Percentiles rank a stretch among this genome's conserved stretches.
These are phyloP conservation scores for Allomyces arbusculus DNA, from an alignment of 192 early-diverging fungal genomes.

Conservation along the genomic window DNA sequence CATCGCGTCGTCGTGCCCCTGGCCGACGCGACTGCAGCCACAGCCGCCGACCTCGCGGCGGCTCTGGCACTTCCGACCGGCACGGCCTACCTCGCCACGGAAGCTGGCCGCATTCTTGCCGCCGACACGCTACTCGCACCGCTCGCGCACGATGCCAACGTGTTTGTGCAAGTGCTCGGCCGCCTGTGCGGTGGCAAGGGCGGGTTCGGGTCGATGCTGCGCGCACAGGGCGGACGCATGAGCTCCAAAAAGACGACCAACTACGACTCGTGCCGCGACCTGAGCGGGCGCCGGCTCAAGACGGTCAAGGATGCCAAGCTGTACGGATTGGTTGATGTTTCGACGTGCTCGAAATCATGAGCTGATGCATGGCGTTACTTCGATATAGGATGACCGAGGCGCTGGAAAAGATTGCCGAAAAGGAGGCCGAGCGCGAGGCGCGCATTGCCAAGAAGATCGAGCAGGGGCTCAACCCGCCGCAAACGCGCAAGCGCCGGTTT, in stretches of 20 bases:
- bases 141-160: not conserved
- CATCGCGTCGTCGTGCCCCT: too few species aligned
- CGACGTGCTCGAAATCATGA: not conserved
- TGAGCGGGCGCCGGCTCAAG: slow-evolving; percentile 69
- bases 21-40: too few species aligned
- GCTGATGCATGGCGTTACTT: not conserved
- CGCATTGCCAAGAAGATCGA: not conserved
- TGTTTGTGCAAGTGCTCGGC: not conserved
- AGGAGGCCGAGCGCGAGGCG: not conserved
- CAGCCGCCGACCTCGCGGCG: too few species aligned
- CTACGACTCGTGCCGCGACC: slow-evolving; percentile 82
- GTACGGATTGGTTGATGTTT: slow-evolving; percentile 12
- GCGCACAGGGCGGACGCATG: slow-evolving; percentile 81
- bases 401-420: not conserved
- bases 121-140: too few species aligned
- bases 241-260: slow-evolving; percentile 71
- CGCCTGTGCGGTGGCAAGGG: slow-evolving; percentile 72
- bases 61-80: too few species aligned
- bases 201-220: slow-evolving; percentile 86
- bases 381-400: not conserved
- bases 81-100: too few species aligned
- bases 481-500: not conserved
- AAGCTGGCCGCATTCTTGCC: too few species aligned
- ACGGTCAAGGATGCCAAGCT: slow-evolving; percentile 76
- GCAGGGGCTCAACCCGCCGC: not conserved